phyloP scores from a whole-genome alignment of 2,329 filamentous ascomycete species.

The Lachnellula willkommii region DNA sequence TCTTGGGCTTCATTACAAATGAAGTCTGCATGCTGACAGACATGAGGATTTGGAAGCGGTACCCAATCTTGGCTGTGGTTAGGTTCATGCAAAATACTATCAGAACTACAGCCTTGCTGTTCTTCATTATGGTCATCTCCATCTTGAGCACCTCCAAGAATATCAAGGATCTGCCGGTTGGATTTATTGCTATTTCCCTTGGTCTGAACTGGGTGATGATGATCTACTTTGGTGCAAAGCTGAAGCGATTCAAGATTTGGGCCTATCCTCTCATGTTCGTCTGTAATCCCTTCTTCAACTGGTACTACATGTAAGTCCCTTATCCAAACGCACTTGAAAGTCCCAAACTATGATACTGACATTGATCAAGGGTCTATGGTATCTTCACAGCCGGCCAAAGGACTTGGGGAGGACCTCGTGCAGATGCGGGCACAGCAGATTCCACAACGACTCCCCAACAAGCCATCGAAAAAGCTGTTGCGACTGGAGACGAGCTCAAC shows the following conservation, averaged over 20 bases:
- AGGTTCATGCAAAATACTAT: slow-evolving; percentile 96
- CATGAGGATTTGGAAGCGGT: slow-evolving; percentile 82
- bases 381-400: slow-evolving; percentile 91
- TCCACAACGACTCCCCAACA: slow-evolving; percentile 69
- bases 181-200: slow-evolving; percentile 88
- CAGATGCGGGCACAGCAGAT: slow-evolving; percentile 79
- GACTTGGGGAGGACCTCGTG: slow-evolving; percentile 91
- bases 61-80: slow-evolving; percentile 78
- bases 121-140: slow-evolving; percentile 89
- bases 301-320: slow-evolving; percentile 73
- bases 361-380: slow-evolving; percentile 59
- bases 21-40: slow-evolving; percentile 98
- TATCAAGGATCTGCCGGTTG: slow-evolving; percentile 74
- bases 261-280: slow-evolving; percentile 95
- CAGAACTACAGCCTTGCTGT: slow-evolving; percentile 84
- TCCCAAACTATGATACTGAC: background rate
- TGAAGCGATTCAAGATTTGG: slow-evolving; percentile 88
- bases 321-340: background rate
- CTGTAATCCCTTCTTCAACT: slow-evolving; percentile 95
- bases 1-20: slow-evolving; percentile 95
- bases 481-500: slow-evolving; percentile 80
- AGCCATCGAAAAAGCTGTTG: slow-evolving; percentile 76
- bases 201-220: slow-evolving; percentile 93
- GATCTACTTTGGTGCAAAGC: slow-evolving; percentile 87
- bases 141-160: slow-evolving; percentile 78